Evolutionary conservation across 129 eudicot genomes (phyloP), one percentile per base, ranked within the genome.

Genomic region (Ambrosia trifida): DNA sequence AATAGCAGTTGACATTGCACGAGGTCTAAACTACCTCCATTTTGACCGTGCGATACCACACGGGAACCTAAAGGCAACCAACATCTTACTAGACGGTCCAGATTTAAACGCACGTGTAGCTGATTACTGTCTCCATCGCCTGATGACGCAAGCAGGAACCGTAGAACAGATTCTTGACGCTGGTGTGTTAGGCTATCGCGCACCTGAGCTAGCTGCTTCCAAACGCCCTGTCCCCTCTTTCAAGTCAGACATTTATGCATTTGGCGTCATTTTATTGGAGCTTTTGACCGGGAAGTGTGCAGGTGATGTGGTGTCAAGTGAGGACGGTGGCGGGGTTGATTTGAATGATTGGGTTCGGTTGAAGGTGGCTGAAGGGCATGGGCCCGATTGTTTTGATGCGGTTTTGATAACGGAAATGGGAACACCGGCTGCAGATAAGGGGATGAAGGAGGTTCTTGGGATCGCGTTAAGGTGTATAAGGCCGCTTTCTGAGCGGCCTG

Each of bases 1-100:
- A 75, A 95, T 95, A 67, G 87, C 99, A 30, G 97, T 95, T 3
- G 99, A 95, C 54, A 79, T 95, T 67, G 97, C 96, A 31, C 99
- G 97, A 66, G 99, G 99, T 52, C 87, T 95, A 73, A 95, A 95
- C 72, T 95, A 95, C 82, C 99, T 95, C 85, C 99, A 95, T 75
- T 95, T 90, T 47, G 99, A 95, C 84, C 94, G 99, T 0, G 97
- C 89, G 4, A 85, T 95, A 41, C 99, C 99, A 33, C 99, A 95
- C 28, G 99, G 99, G 54, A 95, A 95, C 83, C 97, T 95, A n/a
- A 95, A 95, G 68, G 82, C 99, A 53, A 88, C 88, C 71, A 95
- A 95, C 76, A 47, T 95, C 7, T 66, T 95, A 12, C 63, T 95
- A 44, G 99, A 95, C 14, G 97, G 99, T 40, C 70, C 84, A 2